Evolutionary conservation across 1,284 basidiomycete species (phyloP).

Genomic region (Irpex sp.): DNA sequence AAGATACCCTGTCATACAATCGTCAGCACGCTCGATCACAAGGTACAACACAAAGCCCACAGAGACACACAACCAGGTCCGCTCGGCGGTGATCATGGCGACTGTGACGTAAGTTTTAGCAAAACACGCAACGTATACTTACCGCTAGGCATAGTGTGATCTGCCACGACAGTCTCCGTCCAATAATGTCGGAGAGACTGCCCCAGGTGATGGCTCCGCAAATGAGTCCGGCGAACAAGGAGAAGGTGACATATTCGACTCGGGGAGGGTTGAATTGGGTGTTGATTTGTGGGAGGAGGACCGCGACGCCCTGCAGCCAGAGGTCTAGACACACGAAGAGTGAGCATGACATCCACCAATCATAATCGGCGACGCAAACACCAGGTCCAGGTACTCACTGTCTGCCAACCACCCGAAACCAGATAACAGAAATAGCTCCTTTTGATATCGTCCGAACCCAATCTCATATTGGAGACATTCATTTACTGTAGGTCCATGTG

Average conservation of each 20-base stretch:
- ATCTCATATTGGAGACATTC: not conserved
- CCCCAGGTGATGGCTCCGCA: constrained; percentile 1
- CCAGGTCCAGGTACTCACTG: not conserved
- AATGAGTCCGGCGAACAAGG: not conserved
- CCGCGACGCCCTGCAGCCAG: not conserved
- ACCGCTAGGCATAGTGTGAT: constrained; percentile 1
- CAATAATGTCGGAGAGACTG: not conserved
- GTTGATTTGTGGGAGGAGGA: constrained; percentile 1
- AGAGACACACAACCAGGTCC: not conserved
- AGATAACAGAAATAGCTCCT: not conserved
- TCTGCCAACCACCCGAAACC: not conserved
- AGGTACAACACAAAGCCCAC: not conserved
- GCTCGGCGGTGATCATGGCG: not conserved
- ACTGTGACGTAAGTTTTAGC: not conserved
- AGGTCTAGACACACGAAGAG: not conserved
- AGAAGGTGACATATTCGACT: not conserved
- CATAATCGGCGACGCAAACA: not conserved
- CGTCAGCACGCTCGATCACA: not conserved
- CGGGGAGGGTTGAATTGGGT: not conserved
- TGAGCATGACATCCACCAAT: not conserved
- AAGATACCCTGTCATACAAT: not conserved
- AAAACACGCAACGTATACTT: not conserved
- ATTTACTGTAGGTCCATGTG: not conserved
- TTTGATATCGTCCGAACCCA: not conserved
- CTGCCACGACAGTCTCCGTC: not conserved